phyloP scores from a whole-genome alignment of 306 rosid species.

The Pyrus bretschneideri region DNA sequence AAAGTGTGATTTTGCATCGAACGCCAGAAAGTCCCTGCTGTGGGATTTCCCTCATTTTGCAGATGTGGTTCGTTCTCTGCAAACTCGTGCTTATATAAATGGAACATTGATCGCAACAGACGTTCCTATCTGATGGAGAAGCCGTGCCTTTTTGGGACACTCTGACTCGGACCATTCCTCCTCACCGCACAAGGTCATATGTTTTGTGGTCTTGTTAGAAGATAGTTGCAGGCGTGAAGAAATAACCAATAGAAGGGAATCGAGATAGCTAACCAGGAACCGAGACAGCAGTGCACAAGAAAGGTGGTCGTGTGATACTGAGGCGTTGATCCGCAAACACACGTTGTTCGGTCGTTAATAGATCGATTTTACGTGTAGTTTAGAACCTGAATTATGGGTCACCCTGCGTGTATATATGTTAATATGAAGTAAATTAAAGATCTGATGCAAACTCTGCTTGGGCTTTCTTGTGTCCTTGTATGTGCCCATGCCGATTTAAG shows the following conservation, averaged over 20 bases:
- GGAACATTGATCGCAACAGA: not conserved
- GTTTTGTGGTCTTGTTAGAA: conserved; percentile 1
- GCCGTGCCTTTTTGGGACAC: not conserved
- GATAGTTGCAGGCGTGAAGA: not conserved
- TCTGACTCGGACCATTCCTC: not conserved
- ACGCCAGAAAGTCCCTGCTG: not conserved
- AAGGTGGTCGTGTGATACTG: not conserved
- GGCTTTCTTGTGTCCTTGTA: not conserved
- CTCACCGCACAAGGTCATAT: not conserved
- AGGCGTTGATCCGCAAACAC: conserved; percentile 8
- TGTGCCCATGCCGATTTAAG: not conserved
- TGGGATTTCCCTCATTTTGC: not conserved
- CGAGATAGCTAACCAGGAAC: not conserved
- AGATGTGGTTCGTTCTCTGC: not conserved
- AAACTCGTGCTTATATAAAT: not conserved
- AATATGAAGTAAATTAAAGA: not conserved
- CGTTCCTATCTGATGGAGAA: not conserved
- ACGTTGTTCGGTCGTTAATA: not conserved
- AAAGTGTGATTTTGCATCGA: not conserved
- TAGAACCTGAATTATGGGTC: not conserved
- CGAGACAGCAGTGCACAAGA: not conserved
- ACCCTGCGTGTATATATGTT: conserved; percentile 4
- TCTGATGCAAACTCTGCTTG: not conserved
- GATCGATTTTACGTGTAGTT: not conserved
- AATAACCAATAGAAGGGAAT: not conserved